Percentiles rank a stretch among this genome's conserved stretches.
Evolutionary conservation across 371 early-diverging fungal species (phyloP).

Genomic region (Zychaea mexicana): DNA sequence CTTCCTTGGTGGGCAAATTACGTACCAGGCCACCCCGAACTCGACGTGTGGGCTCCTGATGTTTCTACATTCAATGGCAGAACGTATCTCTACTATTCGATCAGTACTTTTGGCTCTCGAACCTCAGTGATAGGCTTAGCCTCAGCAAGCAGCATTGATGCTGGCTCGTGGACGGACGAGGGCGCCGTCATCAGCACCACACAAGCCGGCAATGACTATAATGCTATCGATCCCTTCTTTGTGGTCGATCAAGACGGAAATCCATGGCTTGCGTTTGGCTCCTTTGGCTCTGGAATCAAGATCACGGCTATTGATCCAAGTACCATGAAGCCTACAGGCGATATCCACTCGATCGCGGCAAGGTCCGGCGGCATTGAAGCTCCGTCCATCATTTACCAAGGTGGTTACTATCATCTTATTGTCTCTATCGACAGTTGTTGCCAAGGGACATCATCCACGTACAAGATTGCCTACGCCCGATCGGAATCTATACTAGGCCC

Average conservation of each 20-base stretch:
- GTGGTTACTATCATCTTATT: slow-evolving; percentile 14
- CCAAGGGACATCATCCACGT: slow-evolving; percentile 8
- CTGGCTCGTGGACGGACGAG: slow-evolving; percentile 16
- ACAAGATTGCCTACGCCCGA: slow-evolving; percentile 5
- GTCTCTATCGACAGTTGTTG: slow-evolving; percentile 13
- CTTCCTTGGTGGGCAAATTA: slow-evolving; percentile 7
- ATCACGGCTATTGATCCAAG: slow-evolving; percentile 1
- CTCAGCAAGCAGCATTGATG: slow-evolving; percentile 3
- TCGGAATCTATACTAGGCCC: slow-evolving; percentile 9
- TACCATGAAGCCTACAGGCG: slow-evolving; percentile 14
- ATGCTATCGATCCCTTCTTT: slow-evolving; percentile 10
- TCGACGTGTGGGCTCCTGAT: slow-evolving; percentile 16
- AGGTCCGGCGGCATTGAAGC: not conserved
- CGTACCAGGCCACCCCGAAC: not conserved
- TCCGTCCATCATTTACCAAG: slow-evolving; percentile 6
- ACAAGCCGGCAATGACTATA: slow-evolving; percentile 6
- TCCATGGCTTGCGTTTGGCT: slow-evolving; percentile 16
- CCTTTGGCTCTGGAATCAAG: slow-evolving; percentile 14
- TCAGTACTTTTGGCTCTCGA: slow-evolving; percentile 13
- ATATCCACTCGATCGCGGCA: slow-evolving; percentile 14
- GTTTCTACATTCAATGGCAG: slow-evolving; percentile 1
- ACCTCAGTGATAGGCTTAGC: slow-evolving; percentile 12
- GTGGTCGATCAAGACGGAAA: slow-evolving; percentile 1
- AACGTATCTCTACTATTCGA: slow-evolving; percentile 9
- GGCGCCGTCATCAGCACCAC: slow-evolving; percentile 5